These are phyloP conservation scores for Mucor irregularis DNA, from an alignment of 371 early-diverging fungal genomes.

Conservation along the genomic window DNA sequence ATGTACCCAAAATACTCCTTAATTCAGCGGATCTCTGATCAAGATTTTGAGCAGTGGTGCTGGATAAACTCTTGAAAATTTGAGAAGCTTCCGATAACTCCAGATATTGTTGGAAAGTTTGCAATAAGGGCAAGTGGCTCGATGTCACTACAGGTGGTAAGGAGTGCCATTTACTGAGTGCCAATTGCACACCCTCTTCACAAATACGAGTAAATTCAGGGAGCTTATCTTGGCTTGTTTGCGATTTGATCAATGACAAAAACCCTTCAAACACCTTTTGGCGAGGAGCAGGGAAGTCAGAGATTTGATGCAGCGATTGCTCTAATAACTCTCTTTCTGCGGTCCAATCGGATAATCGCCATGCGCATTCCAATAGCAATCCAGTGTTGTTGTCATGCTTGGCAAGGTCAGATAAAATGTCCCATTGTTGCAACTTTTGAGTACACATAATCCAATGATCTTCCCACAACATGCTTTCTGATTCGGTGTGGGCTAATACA, in stretches of 20 bases:
- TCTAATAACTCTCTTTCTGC: constrained; percentile 76
- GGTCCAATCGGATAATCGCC: constrained; percentile 92
- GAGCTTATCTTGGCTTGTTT: constrained; percentile 63
- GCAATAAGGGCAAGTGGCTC: constrained; percentile 86
- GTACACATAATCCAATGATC: constrained; percentile 95
- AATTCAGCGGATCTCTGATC: constrained; percentile 86
- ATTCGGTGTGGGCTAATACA: constrained; percentile 89
- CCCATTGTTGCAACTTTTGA: constrained; percentile 98
- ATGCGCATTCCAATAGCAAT: constrained; percentile 85
- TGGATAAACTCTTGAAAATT: constrained; percentile 80
- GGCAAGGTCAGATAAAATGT: constrained; percentile 91
- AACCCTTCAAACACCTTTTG: constrained; percentile 89
- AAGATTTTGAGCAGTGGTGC: constrained; percentile 77
- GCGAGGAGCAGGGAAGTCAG: constrained; percentile 66
- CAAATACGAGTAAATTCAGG: constrained; percentile 79
- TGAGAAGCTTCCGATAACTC: constrained; percentile 92
- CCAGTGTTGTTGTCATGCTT: constrained; percentile 87
- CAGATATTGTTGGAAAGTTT: constrained; percentile 93
- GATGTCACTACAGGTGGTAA: constrained; percentile 83
- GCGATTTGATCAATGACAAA: constrained; percentile 69
- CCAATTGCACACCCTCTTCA: constrained; percentile 87
- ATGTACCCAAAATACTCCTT: constrained; percentile 88
- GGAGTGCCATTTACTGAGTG: constrained; percentile 84
- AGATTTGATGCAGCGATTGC: constrained; percentile 57
- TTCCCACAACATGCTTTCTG: constrained; percentile 98